phyloP scores from a whole-genome alignment of 345 rosid genomes.

The Pseudoturritis turrita region DNA sequence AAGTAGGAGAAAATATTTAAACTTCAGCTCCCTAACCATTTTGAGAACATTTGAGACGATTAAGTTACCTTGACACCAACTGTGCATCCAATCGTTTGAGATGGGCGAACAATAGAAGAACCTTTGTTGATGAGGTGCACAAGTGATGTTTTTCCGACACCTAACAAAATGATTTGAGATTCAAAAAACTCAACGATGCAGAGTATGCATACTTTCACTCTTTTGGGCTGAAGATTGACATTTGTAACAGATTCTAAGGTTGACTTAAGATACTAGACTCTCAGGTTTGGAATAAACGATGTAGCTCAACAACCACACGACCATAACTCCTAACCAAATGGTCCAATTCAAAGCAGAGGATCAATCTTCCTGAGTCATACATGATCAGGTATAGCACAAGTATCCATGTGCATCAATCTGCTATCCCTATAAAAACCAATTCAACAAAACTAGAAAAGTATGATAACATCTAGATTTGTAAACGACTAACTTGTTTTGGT shows the following conservation, averaged over 20 bases:
- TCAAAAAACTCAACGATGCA: slow-evolving; percentile 10
- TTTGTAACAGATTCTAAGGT: neutral
- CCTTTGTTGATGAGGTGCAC: slow-evolving; percentile 87
- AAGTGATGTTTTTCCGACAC: slow-evolving; percentile 95
- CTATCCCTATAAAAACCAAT: neutral
- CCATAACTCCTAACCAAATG: slow-evolving; percentile 3
- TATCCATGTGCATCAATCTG: neutral
- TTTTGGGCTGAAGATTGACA: neutral
- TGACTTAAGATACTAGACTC: neutral
- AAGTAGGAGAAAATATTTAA: slow-evolving; percentile 9
- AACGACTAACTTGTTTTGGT: neutral
- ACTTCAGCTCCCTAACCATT: neutral
- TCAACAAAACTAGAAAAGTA: neutral
- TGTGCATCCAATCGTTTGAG: slow-evolving; percentile 95
- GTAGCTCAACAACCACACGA: neutral
- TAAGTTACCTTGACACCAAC: slow-evolving; percentile 85
- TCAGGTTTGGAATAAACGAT: neutral
- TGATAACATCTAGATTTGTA: neutral
- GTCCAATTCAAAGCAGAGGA: slow-evolving; percentile 19
- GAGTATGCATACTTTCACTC: neutral
- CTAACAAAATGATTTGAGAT: slow-evolving; percentile 33
- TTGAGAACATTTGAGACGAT: neutral
- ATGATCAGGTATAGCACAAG: neutral
- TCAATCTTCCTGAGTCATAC: neutral
- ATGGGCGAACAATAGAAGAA: slow-evolving; percentile 56